Evolutionary conservation across 148 eudicot species (phyloP).

Genomic region (Spergularia marina): DNA sequence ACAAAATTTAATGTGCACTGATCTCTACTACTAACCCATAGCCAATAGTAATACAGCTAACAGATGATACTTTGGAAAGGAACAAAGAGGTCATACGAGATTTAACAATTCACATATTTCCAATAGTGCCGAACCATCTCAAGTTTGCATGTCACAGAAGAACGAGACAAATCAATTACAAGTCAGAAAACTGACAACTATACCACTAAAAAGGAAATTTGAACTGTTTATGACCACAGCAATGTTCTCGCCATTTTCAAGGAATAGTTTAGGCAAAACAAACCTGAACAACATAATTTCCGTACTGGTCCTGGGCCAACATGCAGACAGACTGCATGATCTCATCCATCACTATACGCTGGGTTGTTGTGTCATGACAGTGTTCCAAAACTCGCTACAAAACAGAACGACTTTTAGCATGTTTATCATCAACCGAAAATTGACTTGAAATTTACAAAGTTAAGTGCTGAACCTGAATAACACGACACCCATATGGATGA

Average conservation of each 20-base stretch:
- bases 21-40: no score
- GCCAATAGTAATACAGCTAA: no score
- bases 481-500: constrained; percentile 97
- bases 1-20: no score
- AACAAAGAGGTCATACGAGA: no score
- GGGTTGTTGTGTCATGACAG: constrained; percentile 65
- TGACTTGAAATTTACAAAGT: not conserved
- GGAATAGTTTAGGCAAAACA: constrained; percentile 12
- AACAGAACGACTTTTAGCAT: constrained; percentile 15
- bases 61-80: no score
- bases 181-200: not conserved
- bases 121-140: not conserved
- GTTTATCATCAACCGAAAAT: not conserved
- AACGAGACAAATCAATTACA: not conserved
- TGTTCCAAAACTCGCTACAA: constrained; percentile 88
- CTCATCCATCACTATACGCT: constrained; percentile 72
- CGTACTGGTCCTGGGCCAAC: constrained; percentile 84
- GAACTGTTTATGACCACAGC: not conserved
- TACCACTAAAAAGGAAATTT: not conserved
- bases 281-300: constrained; percentile 86
- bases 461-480: constrained; percentile 51
- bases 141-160: not conserved
- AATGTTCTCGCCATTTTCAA: not conserved
- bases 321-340: constrained; percentile 66
- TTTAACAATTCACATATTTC: no score